Base-by-base conservation (phyloP, 306 rosid genomes). In the Cucurbita ficifolia region DNA sequence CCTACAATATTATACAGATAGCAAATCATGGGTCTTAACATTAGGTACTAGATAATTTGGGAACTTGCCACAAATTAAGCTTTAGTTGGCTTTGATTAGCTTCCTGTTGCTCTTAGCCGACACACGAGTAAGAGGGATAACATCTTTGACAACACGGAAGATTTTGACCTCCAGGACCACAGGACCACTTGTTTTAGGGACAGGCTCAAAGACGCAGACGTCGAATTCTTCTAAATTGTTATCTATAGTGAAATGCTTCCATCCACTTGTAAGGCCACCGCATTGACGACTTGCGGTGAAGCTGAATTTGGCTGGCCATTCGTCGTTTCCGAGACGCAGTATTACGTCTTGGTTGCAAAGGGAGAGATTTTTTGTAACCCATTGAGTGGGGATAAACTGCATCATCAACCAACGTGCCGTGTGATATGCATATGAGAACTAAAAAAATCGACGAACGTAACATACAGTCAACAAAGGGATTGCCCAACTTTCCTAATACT, bases 181-280 rank as follows among this genome's bases (percentile, higher is more conserved):
- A 9, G 70, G 21, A 46, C 61, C 9, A 45, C 61, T 76, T 19
- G 55, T 4, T 17, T 40, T 36, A 36, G 70, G 76, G 57, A 68
- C 77, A n/a, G 84, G 90, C 64, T 79, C 79, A 18, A 88, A 83
- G 75, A 90, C 77, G 18, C 93, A 87, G 8, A 83, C 88, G 75
- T 90, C 96, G 38, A 43, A 82, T 73, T 83, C 88, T 77, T 90
- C 92, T 24, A 90, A 84, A 80, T 86, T 84, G 54, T 88, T 90
- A 58, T 86, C 94, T 10, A 85, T 12, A 0, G 84, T 74, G 75
- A 88, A 90, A 63, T 71, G 75, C 53, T 85, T 88, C 94, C 96
- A 90, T 22, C 96, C 94, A 48, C 86, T 81, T 14, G 83, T 48
- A 33, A 90, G 77, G 21, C 90, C 96, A 40, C 94, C 86, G 5